A percentile compares a stretch with the other conserved stretches of the same genome.
These are phyloP conservation scores for Stylosanthes scabra DNA, from an alignment of 331 rosid species.

Conservation along the genomic window DNA sequence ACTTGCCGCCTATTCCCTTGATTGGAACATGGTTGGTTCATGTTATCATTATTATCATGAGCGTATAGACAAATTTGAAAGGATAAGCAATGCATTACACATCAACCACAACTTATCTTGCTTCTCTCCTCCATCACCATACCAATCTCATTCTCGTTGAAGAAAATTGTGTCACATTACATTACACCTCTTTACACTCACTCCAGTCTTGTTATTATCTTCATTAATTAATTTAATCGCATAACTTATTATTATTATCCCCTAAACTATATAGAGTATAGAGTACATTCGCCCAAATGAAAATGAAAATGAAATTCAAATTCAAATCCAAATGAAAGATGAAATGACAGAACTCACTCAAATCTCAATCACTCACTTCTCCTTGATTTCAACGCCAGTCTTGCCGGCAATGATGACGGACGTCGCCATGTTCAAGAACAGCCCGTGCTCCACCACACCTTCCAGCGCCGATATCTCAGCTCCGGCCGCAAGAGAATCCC, in stretches of 20 bases:
- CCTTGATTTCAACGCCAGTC: slow-evolving; percentile 61
- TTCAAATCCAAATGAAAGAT: neutral
- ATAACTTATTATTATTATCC: neutral
- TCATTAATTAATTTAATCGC: neutral
- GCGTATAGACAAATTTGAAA: neutral
- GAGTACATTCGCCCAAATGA: neutral
- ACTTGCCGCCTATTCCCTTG: neutral
- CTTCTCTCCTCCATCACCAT: too few relatives aligned
- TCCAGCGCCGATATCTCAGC: slow-evolving; percentile 70
- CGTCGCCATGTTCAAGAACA: slow-evolving; percentile 83
- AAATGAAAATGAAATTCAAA: neutral
- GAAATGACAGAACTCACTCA: neutral
- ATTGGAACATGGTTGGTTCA: too few relatives aligned
- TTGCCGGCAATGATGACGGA: slow-evolving; percentile 75
- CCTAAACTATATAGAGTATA: neutral
- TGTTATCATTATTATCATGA: neutral
- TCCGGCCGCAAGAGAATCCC: slow-evolving; percentile 66
- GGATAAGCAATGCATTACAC: neutral
- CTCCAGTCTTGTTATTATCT: neutral
- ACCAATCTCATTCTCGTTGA: neutral
- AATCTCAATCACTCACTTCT: slow-evolving; percentile 47
- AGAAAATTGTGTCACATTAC: neutral
- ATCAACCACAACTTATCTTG: neutral
- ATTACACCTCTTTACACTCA: neutral
- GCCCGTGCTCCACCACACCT: slow-evolving; percentile 88